phyloP scores from a whole-genome alignment of 352 stramenopile genomes.

The Globisporangium canariense region DNA sequence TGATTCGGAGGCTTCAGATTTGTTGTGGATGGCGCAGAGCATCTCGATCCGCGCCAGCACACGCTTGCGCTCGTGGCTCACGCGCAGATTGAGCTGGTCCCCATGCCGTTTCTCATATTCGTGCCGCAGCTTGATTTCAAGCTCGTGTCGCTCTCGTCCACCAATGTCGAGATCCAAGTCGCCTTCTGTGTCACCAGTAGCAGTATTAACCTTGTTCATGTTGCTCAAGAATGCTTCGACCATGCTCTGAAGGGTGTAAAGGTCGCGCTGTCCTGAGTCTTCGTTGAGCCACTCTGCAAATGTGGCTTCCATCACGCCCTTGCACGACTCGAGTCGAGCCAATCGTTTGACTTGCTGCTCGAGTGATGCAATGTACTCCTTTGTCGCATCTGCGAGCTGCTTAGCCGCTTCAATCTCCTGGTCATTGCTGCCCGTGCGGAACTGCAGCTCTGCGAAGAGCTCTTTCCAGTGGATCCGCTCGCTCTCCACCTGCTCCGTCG shows the following conservation, averaged over 20 bases:
- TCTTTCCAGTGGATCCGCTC: slow-evolving; percentile 40
- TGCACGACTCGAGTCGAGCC: background rate
- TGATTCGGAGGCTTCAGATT: slow-evolving; percentile 5
- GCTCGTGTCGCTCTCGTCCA: slow-evolving; percentile 12
- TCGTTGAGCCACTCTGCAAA: slow-evolving; percentile 11
- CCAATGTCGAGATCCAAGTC: background rate
- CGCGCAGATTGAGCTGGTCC: slow-evolving; percentile 47
- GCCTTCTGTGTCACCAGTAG: background rate
- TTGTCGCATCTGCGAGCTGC: slow-evolving; percentile 28
- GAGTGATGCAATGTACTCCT: slow-evolving; percentile 23
- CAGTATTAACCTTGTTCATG: too few relatives aligned
- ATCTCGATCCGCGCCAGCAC: slow-evolving; percentile 50
- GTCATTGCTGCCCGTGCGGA: slow-evolving; percentile 27
- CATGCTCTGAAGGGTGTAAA: slow-evolving; percentile 15
- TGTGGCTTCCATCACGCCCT: background rate
- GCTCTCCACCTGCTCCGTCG: slow-evolving; percentile 24
- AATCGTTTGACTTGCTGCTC: slow-evolving; percentile 23
- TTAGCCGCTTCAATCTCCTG: slow-evolving; percentile 33
- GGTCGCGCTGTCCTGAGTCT: background rate
- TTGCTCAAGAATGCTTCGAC: slow-evolving; percentile 21
- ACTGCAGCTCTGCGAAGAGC: slow-evolving; percentile 40
- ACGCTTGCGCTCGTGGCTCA: slow-evolving; percentile 53
- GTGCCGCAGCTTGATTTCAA: slow-evolving; percentile 34
- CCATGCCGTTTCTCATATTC: slow-evolving; percentile 53
- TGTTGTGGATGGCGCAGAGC: slow-evolving; percentile 24